phyloP scores from a whole-genome alignment of 2,329 filamentous ascomycete species.

The Neophaeococcomyces mojaviensis region DNA sequence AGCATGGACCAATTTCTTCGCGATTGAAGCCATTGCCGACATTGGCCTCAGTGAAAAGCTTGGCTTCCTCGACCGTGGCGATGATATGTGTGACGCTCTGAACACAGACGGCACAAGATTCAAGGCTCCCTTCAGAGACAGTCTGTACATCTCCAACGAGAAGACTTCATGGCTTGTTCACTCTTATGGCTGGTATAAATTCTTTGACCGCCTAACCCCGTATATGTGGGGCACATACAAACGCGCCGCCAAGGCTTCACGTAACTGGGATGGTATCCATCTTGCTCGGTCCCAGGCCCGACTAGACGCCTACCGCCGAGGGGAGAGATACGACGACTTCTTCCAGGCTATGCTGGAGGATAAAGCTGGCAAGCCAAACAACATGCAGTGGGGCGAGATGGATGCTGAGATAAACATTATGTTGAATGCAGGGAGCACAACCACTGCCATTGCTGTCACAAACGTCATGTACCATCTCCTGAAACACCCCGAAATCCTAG shows the following conservation, averaged over 20 bases:
- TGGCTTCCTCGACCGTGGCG: conserved; percentile 45
- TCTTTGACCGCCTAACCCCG: conserved; percentile 1
- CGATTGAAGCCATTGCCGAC: conserved; percentile 49
- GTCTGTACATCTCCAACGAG: not conserved
- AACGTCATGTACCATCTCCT: conserved; percentile 45
- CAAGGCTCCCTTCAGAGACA: conserved; percentile 41
- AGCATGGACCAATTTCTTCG: conserved; percentile 49
- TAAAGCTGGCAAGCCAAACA: conserved; percentile 31
- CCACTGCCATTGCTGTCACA: conserved; percentile 17
- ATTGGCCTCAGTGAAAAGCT: conserved; percentile 42
- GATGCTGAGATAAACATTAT: conserved; percentile 21
- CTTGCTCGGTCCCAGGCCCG: conserved; percentile 37
- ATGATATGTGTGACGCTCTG: conserved; percentile 38
- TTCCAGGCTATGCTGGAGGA: conserved; percentile 46
- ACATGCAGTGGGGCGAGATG: conserved; percentile 32
- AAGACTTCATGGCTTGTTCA: not conserved
- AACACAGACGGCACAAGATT: conserved; percentile 28
- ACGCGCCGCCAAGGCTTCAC: not conserved
- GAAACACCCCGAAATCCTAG: conserved; percentile 33
- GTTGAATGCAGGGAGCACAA: conserved; percentile 19
- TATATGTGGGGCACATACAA: conserved; percentile 12
- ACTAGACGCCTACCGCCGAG: conserved; percentile 38
- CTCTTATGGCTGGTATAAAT: not conserved
- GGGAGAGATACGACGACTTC: conserved; percentile 49
- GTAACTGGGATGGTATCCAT: conserved; percentile 40